Conservation (phyloP, 352 stramenopile species). For the Globisporangium nodosum region DNA sequence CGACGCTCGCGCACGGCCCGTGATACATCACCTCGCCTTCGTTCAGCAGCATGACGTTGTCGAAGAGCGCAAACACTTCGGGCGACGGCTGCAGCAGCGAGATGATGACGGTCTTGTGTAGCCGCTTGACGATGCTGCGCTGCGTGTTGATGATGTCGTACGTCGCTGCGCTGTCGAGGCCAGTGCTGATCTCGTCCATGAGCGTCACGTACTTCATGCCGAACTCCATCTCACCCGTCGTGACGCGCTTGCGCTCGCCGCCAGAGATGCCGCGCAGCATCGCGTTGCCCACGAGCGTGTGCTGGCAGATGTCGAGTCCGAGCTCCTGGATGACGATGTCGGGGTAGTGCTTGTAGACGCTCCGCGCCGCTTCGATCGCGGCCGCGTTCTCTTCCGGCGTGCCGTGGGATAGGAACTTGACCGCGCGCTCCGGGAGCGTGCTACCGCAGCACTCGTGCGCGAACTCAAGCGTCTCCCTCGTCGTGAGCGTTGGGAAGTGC, state of each 20-base stretch:
- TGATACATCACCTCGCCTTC: constrained; percentile 87
- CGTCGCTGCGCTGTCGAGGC: constrained; percentile 45
- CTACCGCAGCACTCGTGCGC: constrained; percentile 49
- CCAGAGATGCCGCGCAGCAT: constrained; percentile 56
- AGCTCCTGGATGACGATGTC: constrained; percentile 47
- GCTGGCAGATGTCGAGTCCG: constrained; percentile 44
- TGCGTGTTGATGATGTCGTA: constrained; percentile 52
- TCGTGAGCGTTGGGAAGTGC: constrained; percentile 46
- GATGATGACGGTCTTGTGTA: constrained; percentile 61
- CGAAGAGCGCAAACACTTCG: constrained; percentile 91
- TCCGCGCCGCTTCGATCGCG: constrained; percentile 26
- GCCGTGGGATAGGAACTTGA: constrained; percentile 29
- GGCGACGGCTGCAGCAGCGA: constrained; percentile 89
- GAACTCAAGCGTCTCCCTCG: constrained; percentile 50
- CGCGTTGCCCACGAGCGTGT: constrained; percentile 59
- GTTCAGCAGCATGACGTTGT: constrained; percentile 91
- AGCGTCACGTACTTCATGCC: constrained; percentile 70
- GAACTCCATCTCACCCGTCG: constrained; percentile 66
- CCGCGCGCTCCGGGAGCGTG: constrained; percentile 20
- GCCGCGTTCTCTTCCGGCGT: constrained; percentile 35
- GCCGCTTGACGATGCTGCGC: constrained; percentile 30
- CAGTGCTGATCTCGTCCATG: constrained; percentile 78
- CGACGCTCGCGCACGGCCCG: constrained; percentile 48
- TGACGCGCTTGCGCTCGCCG: constrained; percentile 62
- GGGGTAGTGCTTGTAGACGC: constrained; percentile 41